Conservation (phyloP, 805 yeast genomes). For the Ogataea paradorogensis region DNA sequence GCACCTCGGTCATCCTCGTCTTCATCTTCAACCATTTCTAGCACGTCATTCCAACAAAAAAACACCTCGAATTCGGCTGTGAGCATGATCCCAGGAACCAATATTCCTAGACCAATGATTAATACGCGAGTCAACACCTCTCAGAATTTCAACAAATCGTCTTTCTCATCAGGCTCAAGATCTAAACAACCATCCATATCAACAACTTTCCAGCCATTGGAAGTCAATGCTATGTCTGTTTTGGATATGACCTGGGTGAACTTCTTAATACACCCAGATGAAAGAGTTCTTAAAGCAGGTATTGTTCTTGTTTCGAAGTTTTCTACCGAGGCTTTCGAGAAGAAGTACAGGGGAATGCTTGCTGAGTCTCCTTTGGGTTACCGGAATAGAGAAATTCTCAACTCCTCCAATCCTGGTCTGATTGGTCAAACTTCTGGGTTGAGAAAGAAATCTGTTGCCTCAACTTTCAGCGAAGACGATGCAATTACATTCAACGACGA, state of each 20-base stretch:
- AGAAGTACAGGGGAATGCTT: slow-evolving; percentile 52
- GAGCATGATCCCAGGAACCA: slow-evolving; percentile 58
- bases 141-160: slow-evolving; percentile 13
- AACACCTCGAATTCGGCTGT: slow-evolving; percentile 17
- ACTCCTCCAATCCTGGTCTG: slow-evolving; percentile 23
- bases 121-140: slow-evolving; percentile 33
- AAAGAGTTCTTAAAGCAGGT: slow-evolving; percentile 58
- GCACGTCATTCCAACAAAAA: slow-evolving; percentile 14
- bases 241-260: slow-evolving; percentile 59
- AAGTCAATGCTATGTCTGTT: slow-evolving; percentile 46
- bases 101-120: slow-evolving; percentile 51
- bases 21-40: slow-evolving; percentile 8
- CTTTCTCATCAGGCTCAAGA: slow-evolving; percentile 9
- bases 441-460: slow-evolving; percentile 10
- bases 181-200: slow-evolving; percentile 13
- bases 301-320: slow-evolving; percentile 46
- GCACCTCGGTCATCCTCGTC: background rate
- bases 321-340: slow-evolving; percentile 51
- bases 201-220: slow-evolving; percentile 13
- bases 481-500: slow-evolving; percentile 28
- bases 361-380: slow-evolving; percentile 60
- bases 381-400: slow-evolving; percentile 34
- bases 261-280: slow-evolving; percentile 53
- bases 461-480: slow-evolving; percentile 22
- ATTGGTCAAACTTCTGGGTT: slow-evolving; percentile 15